These are phyloP conservation scores for Paecilomyces fulvus DNA, from an alignment of 2,329 filamentous ascomycete genomes.

Conservation along the genomic window DNA sequence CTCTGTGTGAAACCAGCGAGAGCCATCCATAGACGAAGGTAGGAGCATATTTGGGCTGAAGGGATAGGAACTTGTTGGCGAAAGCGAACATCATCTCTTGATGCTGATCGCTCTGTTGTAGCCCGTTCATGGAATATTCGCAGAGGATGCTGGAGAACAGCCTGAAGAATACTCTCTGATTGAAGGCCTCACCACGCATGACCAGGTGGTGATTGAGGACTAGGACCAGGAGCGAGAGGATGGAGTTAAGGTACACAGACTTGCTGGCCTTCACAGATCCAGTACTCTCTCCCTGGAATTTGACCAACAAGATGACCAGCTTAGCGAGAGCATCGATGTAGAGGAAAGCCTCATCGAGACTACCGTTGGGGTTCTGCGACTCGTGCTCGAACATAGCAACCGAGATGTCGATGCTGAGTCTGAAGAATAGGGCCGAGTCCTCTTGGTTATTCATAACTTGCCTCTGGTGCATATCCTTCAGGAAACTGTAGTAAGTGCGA, in stretches of 20 bases:
- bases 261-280: conserved; percentile 55
- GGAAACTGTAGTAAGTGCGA: conserved; percentile 64
- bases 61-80: conserved; percentile 59
- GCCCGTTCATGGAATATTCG: conserved; percentile 55
- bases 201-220: conserved; percentile 80
- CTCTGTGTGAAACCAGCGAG: conserved; percentile 70
- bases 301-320: conserved; percentile 67
- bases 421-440: conserved; percentile 70
- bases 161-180: conserved; percentile 83
- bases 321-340: conserved; percentile 75
- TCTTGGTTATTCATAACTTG: conserved; percentile 66
- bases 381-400: conserved; percentile 70
- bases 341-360: conserved; percentile 51
- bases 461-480: conserved; percentile 71
- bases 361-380: conserved; percentile 52
- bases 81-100: conserved; percentile 64
- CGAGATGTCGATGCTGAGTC: conserved; percentile 70
- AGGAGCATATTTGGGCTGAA: conserved; percentile 70
- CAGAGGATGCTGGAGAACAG: conserved; percentile 77
- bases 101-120: conserved; percentile 53
- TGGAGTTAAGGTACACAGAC: conserved; percentile 64
- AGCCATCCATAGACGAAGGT: conserved; percentile 83
- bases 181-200: conserved; percentile 71
- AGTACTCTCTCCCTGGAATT: conserved; percentile 57
- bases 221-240: conserved; percentile 68